Percentiles rank a stretch among this genome's conserved stretches.
Conservation (phyloP, 2,329 filamentous ascomycete species). For the Leptographium radiaticola region DNA sequence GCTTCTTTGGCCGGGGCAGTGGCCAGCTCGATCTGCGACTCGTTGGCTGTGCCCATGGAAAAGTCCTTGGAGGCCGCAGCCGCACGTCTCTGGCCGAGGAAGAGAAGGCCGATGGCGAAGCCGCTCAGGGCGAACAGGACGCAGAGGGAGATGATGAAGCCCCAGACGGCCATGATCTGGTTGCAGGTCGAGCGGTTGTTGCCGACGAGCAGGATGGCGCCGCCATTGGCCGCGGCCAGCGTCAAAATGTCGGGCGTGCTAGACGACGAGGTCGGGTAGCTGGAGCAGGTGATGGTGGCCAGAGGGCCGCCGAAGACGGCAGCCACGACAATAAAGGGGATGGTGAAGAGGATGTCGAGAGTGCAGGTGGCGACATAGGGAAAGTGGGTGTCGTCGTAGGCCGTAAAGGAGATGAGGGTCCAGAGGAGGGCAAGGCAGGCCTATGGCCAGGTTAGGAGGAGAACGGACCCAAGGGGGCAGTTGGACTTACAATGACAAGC, state of each 20-base stretch:
- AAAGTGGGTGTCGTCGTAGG: conserved; percentile 47
- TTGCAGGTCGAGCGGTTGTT: conserved; percentile 54
- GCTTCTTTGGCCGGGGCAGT: neutral
- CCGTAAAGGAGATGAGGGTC: conserved; percentile 42
- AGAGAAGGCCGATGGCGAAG: conserved; percentile 45
- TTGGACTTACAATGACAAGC: conserved; percentile 59
- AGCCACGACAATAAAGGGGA: conserved; percentile 66
- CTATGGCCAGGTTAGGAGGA: conserved; percentile 29
- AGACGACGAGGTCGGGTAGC: conserved; percentile 27
- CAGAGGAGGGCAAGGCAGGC: conserved; percentile 70
- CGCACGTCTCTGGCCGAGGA: conserved; percentile 38
- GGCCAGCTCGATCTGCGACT: conserved; percentile 9
- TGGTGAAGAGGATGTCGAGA: conserved; percentile 55
- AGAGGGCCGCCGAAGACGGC: conserved; percentile 70
- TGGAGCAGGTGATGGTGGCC: conserved; percentile 60
- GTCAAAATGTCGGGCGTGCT: conserved; percentile 24
- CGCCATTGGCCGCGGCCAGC: conserved; percentile 20
- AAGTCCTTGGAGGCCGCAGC: conserved; percentile 24
- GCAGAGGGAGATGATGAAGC: conserved; percentile 66
- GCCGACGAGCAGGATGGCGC: conserved; percentile 34
- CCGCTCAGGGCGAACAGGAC: conserved; percentile 54
- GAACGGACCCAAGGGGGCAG: neutral
- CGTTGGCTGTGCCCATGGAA: conserved; percentile 15
- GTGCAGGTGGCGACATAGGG: conserved; percentile 59
- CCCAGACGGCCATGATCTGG: conserved; percentile 81